These are phyloP conservation scores for Fusarium subglutinans DNA, from an alignment of 2,329 filamentous ascomycete species.

Conservation along the genomic window DNA sequence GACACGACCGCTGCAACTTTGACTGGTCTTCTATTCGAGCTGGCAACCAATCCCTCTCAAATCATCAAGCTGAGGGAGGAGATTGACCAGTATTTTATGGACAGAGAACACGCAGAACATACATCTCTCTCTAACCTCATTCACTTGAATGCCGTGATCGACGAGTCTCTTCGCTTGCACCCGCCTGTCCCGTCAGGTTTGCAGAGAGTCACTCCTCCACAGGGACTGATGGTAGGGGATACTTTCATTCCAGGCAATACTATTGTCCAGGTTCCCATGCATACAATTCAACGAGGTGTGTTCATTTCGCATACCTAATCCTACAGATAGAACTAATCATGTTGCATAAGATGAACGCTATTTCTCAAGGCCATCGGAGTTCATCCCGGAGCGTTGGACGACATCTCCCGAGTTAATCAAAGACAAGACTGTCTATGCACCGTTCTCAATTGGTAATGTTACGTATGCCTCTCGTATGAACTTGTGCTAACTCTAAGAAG, in stretches of 20 bases:
- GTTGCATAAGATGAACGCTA: slow-evolving; percentile 29
- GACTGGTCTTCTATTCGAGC: slow-evolving; percentile 47
- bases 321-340: neutral
- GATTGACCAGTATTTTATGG: slow-evolving; percentile 34
- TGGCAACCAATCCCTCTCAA: slow-evolving; percentile 46
- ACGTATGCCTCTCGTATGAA: fast-evolving
- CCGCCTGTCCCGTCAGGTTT: slow-evolving; percentile 50
- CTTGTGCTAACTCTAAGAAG: neutral
- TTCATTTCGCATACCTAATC: neutral
- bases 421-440: slow-evolving; percentile 44
- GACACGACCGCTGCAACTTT: slow-evolving; percentile 51
- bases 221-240: slow-evolving; percentile 44
- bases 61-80: slow-evolving; percentile 48
- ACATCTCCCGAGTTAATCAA: slow-evolving; percentile 45
- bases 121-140: slow-evolving; percentile 35
- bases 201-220: slow-evolving; percentile 49
- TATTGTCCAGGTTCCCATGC: slow-evolving; percentile 27
- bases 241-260: slow-evolving; percentile 30
- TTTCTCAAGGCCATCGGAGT: slow-evolving; percentile 44
- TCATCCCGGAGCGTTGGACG: slow-evolving; percentile 53
- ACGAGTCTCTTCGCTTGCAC: slow-evolving; percentile 52
- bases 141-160: slow-evolving; percentile 50
- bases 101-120: slow-evolving; percentile 22
- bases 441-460: slow-evolving; percentile 45
- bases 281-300: slow-evolving; percentile 48